Evolutionary conservation across 192 early-diverging fungal genomes (phyloP).

Genomic region (Tieghemiomyces parasiticus): DNA sequence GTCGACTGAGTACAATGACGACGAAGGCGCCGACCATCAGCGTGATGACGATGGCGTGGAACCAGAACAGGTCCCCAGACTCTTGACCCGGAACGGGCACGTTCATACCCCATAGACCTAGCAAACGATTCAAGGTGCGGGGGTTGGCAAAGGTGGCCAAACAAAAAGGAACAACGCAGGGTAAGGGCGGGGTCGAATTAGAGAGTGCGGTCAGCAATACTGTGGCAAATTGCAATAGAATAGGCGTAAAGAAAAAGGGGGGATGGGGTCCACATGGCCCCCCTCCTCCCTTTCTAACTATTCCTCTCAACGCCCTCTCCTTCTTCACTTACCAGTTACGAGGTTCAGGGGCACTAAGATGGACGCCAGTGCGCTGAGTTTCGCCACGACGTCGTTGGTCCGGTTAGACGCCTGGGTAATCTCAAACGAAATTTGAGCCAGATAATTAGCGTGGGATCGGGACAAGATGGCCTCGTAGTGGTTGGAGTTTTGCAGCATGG

Average conservation of each 20-base stretch:
- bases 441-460: conserved; percentile 56
- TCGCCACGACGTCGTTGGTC: conserved; percentile 77
- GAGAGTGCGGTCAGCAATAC: too few relatives aligned
- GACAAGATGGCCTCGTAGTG: conserved; percentile 58
- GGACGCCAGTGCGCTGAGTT: conserved; percentile 74
- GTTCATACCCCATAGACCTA: conserved; percentile 46
- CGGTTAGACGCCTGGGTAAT: conserved; percentile 57
- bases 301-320: too few relatives aligned
- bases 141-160: too few relatives aligned
- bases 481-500: conserved; percentile 60
- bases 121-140: too few relatives aligned
- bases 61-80: conserved; percentile 22
- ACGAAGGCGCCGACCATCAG: conserved; percentile 21
- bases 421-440: conserved; percentile 64
- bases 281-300: too few relatives aligned
- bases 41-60: conserved; percentile 24
- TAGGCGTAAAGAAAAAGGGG: too few relatives aligned
- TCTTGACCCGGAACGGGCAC: conserved; percentile 32
- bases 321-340: too few relatives aligned
- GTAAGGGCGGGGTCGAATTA: too few relatives aligned
- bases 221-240: too few relatives aligned
- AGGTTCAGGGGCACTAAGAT: conserved; percentile 86
- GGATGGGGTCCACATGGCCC: too few relatives aligned
- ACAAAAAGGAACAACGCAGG: too few relatives aligned
- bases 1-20: conserved; percentile 19